These are phyloP conservation scores for Hanseniaspora meyeri DNA, from an alignment of 805 yeast genomes.

Conservation along the genomic window DNA sequence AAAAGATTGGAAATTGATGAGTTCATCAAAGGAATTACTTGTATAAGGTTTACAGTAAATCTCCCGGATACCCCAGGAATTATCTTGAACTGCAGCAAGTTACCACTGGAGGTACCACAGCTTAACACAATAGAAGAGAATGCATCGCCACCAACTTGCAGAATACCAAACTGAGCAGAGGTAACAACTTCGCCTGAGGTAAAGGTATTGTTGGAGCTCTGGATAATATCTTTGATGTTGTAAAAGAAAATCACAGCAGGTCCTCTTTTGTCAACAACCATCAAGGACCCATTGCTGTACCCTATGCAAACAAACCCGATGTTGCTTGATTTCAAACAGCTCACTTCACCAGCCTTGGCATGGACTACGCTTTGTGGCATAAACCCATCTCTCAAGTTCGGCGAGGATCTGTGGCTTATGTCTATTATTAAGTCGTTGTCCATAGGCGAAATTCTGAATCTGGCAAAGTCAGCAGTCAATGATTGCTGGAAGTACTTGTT, in stretches of 20 bases:
- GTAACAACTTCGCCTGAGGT: slow-evolving; percentile 32
- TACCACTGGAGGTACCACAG: slow-evolving; percentile 71
- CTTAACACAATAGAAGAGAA: slow-evolving; percentile 60
- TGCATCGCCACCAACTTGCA: slow-evolving; percentile 52
- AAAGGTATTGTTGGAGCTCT: slow-evolving; percentile 19
- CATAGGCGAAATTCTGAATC: slow-evolving; percentile 19
- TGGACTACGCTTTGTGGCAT: slow-evolving; percentile 42
- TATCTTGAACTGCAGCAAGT: slow-evolving; percentile 50
- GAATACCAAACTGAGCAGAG: slow-evolving; percentile 57
- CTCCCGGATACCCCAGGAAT: slow-evolving; percentile 52
- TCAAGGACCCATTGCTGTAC: slow-evolving; percentile 59
- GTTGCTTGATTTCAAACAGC: slow-evolving; percentile 55
- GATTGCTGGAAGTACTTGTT: slow-evolving; percentile 33
- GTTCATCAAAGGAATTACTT: slow-evolving; percentile 34
- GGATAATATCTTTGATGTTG: slow-evolving; percentile 22
- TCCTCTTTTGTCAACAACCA: slow-evolving; percentile 69
- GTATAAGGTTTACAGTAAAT: slow-evolving; percentile 44
- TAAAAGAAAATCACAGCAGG: slow-evolving; percentile 52
- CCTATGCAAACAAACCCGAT: slow-evolving; percentile 79
- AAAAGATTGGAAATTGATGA: slow-evolving; percentile 42
- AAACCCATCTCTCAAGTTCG: slow-evolving; percentile 44
- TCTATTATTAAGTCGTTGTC: slow-evolving; percentile 29
- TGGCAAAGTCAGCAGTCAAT: slow-evolving; percentile 20
- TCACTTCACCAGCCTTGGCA: slow-evolving; percentile 37
- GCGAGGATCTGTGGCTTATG: slow-evolving; percentile 43